Evolutionary conservation across 2,329 filamentous ascomycete species (phyloP), one percentile per base, ranked within the genome.

Genomic region (Diaporthe velutina): DNA sequence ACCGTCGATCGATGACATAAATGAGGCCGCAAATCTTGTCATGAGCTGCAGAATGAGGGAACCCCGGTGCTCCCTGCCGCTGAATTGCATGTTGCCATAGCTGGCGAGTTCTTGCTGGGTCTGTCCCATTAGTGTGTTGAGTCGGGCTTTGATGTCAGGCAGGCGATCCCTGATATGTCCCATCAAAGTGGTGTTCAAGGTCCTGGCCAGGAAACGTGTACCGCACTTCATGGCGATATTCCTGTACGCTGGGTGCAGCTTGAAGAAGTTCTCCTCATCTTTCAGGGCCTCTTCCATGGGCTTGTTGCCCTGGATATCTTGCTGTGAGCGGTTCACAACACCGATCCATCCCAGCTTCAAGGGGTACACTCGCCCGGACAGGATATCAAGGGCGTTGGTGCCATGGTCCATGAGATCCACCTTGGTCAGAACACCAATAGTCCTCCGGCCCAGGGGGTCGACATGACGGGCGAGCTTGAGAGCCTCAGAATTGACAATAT

Each of bases 61-160:
- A 42, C 97, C 97, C 68, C 96, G 91, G 82, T 99, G 97, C 83
- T 98, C 97, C 83, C 98, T 98, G 80, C 97, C 97, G 77, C 94
- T 98, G 83, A 99, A 99, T 80, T 98, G 94, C 87, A 97, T 98
- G 82, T 98, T 97, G 50, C 97, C 97, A 82, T 99, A 99, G 84
- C 96, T 98, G 57, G 97, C 97, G 74, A 99, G 89, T 84, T 99
- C 97, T 86, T 99, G 97, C 82, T 99, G 97, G 66, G 97, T 98
- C 85, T 99, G 97, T n/a, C 97, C 97, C 97, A 99, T 99, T 70
- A 99, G 87, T 0, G 97, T 99, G 84, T 99, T 99, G 76, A 99
- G 89, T 73, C 97, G 93, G 67, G 97, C 97, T 86, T 99, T 99
- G 87, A 99, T 99, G 83, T 99, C 97, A 40, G 97, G 97, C 79